phyloP scores from a whole-genome alignment of 441 rosid genomes.

The Pelargonium fulgidum region DNA sequence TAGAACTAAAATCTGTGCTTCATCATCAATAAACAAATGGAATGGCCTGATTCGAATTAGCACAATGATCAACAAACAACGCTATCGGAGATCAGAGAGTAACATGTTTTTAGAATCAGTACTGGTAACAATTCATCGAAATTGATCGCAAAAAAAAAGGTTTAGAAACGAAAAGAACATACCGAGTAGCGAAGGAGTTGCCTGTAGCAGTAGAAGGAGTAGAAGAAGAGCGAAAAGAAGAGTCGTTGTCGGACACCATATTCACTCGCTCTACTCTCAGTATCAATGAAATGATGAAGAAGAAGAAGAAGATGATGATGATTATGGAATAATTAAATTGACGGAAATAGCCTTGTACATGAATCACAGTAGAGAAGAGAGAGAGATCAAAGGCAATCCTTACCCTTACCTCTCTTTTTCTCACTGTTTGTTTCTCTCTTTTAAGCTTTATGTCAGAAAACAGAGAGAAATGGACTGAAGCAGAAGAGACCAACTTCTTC shows the following conservation, averaged over 20 bases:
- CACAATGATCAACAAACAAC: neutral
- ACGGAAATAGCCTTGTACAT: neutral
- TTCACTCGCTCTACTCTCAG: neutral
- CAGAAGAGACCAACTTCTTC: neutral
- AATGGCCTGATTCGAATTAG: neutral
- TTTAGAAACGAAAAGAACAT: conserved; percentile 4
- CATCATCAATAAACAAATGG: neutral
- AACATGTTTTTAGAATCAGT: no score
- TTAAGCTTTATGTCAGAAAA: conserved; percentile 1
- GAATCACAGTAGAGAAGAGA: neutral
- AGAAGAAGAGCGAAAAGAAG: neutral
- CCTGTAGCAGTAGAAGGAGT: neutral
- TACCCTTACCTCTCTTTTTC: neutral
- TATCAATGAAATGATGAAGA: neutral
- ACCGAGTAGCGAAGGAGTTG: conserved; percentile 58
- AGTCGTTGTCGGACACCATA: conserved; percentile 35
- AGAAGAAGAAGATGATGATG: neutral
- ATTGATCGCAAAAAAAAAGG: neutral
- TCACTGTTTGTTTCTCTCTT: neutral
- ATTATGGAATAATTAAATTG: neutral
- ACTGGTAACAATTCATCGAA: neutral
- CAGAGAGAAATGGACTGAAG: neutral
- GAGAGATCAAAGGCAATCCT: neutral
- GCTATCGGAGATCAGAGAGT: neutral
- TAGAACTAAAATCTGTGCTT: neutral